phyloP scores from a whole-genome alignment of 78 protist species.

The Dictyostelium purpureum region DNA sequence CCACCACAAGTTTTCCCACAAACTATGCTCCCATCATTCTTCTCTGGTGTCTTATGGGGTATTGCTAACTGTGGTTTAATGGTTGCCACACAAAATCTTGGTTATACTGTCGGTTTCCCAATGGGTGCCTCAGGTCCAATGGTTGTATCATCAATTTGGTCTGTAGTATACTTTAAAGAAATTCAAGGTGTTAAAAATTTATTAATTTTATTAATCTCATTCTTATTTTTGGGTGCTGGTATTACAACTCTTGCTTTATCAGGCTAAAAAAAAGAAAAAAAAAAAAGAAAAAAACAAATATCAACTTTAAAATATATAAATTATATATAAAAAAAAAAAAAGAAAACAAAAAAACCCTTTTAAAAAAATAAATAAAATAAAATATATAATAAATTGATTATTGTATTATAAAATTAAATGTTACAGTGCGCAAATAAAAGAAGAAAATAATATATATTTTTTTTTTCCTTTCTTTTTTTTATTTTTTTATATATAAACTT shows the following conservation, averaged over 20 bases:
- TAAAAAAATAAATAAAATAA: background rate
- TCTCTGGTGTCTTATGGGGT: conserved; percentile 91
- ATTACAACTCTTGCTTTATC: conserved; percentile 47
- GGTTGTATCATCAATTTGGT: conserved; percentile 83
- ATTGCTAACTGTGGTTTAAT: conserved; percentile 74
- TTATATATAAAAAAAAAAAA: background rate
- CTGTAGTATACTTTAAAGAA: conserved; percentile 86
- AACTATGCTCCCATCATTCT: conserved; percentile 77
- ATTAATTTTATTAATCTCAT: conserved; percentile 52
- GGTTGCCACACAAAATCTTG: conserved; percentile 81
- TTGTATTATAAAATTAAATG: too few species aligned
- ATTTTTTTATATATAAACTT: background rate
- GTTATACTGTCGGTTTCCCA: conserved; percentile 82
- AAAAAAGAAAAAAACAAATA: too few species aligned
- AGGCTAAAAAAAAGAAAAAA: background rate
- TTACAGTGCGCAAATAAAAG: background rate
- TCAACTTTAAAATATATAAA: background rate
- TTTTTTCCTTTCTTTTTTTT: background rate
- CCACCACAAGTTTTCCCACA: conserved; percentile 79
- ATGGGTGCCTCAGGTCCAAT: conserved; percentile 88
- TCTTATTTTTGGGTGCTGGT: conserved; percentile 74
- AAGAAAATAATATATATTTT: too few species aligned
- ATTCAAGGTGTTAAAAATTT: conserved; percentile 86
- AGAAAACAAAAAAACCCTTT: background rate
- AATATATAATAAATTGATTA: too few species aligned